Evolutionary conservation across 148 eudicot species (phyloP), one percentile per base, ranked within the genome.

Genomic region (Beta vulgaris): DNA sequence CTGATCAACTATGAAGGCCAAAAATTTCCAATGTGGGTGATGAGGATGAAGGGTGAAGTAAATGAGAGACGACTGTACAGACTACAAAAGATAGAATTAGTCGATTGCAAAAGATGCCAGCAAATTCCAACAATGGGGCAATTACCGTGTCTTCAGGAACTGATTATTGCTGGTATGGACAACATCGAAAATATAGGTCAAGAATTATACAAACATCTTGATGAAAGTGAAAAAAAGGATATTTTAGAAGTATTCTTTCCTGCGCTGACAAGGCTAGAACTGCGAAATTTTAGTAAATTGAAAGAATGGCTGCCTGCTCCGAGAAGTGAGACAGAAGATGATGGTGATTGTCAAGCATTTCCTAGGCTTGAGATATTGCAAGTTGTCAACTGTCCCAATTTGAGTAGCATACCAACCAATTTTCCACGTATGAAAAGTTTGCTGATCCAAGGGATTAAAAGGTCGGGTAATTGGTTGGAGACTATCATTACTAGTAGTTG

Each of bases 31-130:
- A 7, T 2, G 29, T 70, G 73, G 73, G 29, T 70, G 19, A 48
- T 26, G 40, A 28, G 35, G 36, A 69, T 69, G 72, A 64, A 64
- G 46, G 69, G 28, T 39, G 46, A 21, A 10, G 36, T 46, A 23
- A 49, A 18, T 69, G 55, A 46, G 26, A 46, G 72, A 31, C 39
- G 72, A 31, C 39, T 69, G 5, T 14, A 32, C 72, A 69, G 6
- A 3, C 43, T 70, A 21, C 42, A 34, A 26, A 70, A 48, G 61
- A 69, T 69, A 3, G 73, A 48, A 31, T 29, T 69, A 44, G 39
- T 69, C 18, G n/a, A 69, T 32, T 69, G 73, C 59, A 69, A 29
- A 69, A 69, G 59, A 31, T 69, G 73, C 51, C 55, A 5, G 25
- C 0, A 15, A 48, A 6, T 69, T 29, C 73, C 73, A 44, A 48